phyloP scores from a whole-genome alignment of 257 asterid species.

The Paraleonurus japonicus region DNA sequence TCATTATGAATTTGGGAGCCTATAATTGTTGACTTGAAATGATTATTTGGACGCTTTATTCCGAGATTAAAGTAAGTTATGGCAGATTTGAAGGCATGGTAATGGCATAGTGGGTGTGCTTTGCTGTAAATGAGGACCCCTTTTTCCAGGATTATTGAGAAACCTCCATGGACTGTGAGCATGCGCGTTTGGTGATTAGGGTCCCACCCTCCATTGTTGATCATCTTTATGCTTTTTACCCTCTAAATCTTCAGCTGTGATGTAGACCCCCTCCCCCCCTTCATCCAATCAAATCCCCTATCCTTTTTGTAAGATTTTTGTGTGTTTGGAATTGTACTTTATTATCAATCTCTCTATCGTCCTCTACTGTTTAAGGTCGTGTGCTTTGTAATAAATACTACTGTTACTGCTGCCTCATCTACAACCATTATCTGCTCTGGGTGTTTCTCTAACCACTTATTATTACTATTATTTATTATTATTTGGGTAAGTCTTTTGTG shows the following conservation, averaged over 20 bases:
- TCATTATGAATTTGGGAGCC: conserved; percentile 20
- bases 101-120: conserved; percentile 39
- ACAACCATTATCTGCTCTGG: not conserved
- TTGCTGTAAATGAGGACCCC: conserved; percentile 54
- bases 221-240: conserved; percentile 23
- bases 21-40: conserved; percentile 40
- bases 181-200: conserved; percentile 61
- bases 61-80: conserved; percentile 39
- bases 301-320: not conserved
- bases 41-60: conserved; percentile 45
- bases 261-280: not conserved
- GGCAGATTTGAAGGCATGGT: conserved; percentile 49
- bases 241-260: not conserved
- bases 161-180: conserved; percentile 58
- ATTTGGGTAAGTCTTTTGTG: too few species aligned
- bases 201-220: conserved; percentile 59
- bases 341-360: not conserved
- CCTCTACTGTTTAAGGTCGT: conserved; percentile 11
- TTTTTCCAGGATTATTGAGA: conserved; percentile 38
- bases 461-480: too few species aligned
- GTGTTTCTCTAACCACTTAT: not conserved
- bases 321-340: not conserved
- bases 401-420: conserved; percentile 1
- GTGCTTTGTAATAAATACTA: conserved; percentile 33
- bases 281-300: conserved; percentile 16